These are phyloP conservation scores for Batkoa obscura DNA, from an alignment of 371 early-diverging fungal species.

Conservation along the genomic window DNA sequence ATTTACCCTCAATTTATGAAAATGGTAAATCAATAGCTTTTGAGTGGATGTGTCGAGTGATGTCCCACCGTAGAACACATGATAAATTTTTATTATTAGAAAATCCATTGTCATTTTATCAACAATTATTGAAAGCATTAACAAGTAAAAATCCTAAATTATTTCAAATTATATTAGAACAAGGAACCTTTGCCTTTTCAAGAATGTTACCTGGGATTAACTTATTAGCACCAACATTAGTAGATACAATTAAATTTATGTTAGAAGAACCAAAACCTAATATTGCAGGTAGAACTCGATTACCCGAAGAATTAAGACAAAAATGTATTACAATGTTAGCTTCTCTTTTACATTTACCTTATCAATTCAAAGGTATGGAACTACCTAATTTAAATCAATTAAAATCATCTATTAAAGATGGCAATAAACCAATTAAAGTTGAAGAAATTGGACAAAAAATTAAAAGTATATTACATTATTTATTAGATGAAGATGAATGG, in stretches of 20 bases:
- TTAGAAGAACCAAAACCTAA: not conserved
- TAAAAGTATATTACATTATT: not conserved
- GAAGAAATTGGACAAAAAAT: not conserved
- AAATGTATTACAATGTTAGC: not conserved
- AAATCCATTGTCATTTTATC: not conserved
- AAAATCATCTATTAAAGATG: not conserved
- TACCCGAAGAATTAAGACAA: not conserved
- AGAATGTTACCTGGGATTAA: not conserved
- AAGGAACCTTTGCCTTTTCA: not conserved
- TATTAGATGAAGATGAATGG: not conserved
- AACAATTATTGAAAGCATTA: not conserved
- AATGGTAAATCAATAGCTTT: not conserved
- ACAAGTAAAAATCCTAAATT: not conserved
- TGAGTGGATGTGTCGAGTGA: conserved; percentile 3
- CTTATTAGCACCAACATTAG: not conserved
- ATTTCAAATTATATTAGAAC: not conserved
- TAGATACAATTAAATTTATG: not conserved
- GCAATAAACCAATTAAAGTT: not conserved
- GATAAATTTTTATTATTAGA: not conserved
- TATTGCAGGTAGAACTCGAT: too few relatives aligned
- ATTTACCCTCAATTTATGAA: not conserved
- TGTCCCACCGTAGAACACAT: not conserved
- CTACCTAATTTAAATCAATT: not conserved
- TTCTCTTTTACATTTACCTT: conserved; percentile 1
- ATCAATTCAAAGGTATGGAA: conserved; percentile 2